Evolutionary conservation across 768 basidiomycete genomes (phyloP).

Genomic region (Porpolomopsis calyptriformis): DNA sequence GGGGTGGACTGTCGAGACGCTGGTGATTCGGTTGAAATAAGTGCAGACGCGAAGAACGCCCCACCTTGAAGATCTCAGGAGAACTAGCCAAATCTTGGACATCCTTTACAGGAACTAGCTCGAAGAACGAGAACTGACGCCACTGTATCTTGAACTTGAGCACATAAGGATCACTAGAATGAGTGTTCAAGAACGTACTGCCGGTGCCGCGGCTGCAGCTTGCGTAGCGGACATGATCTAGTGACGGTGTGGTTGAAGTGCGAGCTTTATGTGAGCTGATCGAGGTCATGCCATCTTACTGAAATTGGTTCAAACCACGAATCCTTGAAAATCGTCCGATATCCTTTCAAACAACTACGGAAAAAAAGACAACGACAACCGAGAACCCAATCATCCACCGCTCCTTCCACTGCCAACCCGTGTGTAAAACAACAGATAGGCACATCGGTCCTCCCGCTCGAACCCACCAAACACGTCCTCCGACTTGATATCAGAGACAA

Average conservation of each 20-base stretch:
- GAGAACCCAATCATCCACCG: not conserved
- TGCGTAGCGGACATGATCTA: not conserved
- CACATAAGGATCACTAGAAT: slow-evolving; percentile 7
- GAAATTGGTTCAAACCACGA: no score
- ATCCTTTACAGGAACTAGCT: slow-evolving; percentile 66
- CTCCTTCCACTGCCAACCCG: slow-evolving; percentile 18
- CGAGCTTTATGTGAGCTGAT: no score
- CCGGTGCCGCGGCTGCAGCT: not conserved
- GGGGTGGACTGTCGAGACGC: slow-evolving; percentile 35
- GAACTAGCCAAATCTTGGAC: slow-evolving; percentile 61
- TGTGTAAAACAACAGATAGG: slow-evolving; percentile 82
- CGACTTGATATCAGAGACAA: slow-evolving; percentile 60
- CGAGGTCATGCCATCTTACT: no score
- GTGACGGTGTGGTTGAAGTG: no score
- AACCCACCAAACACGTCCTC: slow-evolving; percentile 64
- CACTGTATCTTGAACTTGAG: slow-evolving; percentile 36
- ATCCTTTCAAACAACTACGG: no score
- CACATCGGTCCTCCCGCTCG: slow-evolving; percentile 52
- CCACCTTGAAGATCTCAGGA: slow-evolving; percentile 73
- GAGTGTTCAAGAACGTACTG: not conserved
- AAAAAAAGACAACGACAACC: no score
- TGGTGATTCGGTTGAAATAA: slow-evolving; percentile 2
- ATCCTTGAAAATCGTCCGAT: no score
- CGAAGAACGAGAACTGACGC: slow-evolving; percentile 88
- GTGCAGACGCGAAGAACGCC: not conserved